A percentile compares a stretch with the other conserved stretches of the same genome.
These are phyloP conservation scores for Suhomyces kunorum DNA, from an alignment of 1,139 yeast species.

Conservation along the genomic window DNA sequence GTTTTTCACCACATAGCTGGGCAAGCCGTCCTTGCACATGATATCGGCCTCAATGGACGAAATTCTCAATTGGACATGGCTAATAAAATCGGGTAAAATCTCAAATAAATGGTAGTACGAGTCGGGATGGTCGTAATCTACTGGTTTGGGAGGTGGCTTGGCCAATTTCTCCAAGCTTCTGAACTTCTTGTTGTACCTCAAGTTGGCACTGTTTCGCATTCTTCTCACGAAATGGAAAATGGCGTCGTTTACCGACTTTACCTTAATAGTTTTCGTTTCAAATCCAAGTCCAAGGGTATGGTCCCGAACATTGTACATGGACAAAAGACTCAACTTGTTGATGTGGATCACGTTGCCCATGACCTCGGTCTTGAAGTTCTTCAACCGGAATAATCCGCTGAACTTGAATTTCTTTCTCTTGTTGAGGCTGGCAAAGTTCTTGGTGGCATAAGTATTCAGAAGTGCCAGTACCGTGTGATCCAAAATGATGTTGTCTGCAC, in stretches of 20 bases:
- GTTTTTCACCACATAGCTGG: conserved; percentile 33
- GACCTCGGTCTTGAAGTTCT: conserved; percentile 33
- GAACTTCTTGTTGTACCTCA: conserved; percentile 23
- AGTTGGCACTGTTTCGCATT: conserved; percentile 35
- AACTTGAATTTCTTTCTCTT: conserved; percentile 15
- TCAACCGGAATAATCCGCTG: conserved; percentile 29
- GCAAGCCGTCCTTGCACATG: conserved; percentile 46
- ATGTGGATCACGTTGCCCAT: conserved; percentile 34
- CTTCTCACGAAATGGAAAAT: conserved; percentile 41
- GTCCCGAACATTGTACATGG: conserved; percentile 29
- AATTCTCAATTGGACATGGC: conserved; percentile 29
- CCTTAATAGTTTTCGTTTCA: conserved; percentile 29
- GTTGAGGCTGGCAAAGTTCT: conserved; percentile 21
- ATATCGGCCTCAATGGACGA: conserved; percentile 36
- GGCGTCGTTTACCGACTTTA: conserved; percentile 41
- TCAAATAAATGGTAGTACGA: conserved; percentile 31
- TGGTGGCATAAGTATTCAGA: conserved; percentile 31
- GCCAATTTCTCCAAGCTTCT: conserved; percentile 2
- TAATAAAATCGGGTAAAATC: conserved; percentile 32
- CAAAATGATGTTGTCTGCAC: conserved; percentile 32
- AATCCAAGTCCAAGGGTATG: conserved; percentile 27
- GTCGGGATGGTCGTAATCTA: conserved; percentile 3
- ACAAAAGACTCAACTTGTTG: conserved; percentile 32
- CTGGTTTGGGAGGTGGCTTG: background rate
- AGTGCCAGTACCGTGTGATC: conserved; percentile 28